These are phyloP conservation scores for Paragyromitra xinjiangensis DNA, from an alignment of 495 filamentous ascomycete genomes.

Conservation along the genomic window DNA sequence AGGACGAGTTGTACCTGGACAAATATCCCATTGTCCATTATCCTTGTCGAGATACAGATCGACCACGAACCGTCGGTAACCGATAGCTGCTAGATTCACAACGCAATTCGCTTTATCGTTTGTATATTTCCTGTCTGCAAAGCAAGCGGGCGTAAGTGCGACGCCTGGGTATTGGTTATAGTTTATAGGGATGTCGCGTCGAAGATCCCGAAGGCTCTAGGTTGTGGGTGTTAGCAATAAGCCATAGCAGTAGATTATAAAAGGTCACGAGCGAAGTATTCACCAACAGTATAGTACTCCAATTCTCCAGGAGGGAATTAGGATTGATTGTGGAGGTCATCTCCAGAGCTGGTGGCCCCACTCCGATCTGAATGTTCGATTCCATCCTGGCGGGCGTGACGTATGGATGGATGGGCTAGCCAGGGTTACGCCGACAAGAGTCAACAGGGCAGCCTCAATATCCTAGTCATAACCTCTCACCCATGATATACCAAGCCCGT, in stretches of 20 bases:
- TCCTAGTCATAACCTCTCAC: no score
- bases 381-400: background rate
- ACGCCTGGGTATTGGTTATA: slow-evolving; percentile 49
- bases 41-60: slow-evolving; percentile 41
- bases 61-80: slow-evolving; percentile 43
- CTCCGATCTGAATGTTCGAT: background rate
- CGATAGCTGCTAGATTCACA: slow-evolving; percentile 37
- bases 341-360: background rate
- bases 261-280: background rate
- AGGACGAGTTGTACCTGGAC: slow-evolving; percentile 29
- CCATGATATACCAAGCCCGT: no score
- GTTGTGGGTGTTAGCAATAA: slow-evolving; percentile 19
- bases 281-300: slow-evolving; percentile 39
- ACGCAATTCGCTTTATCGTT: slow-evolving; percentile 34
- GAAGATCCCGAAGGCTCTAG: slow-evolving; percentile 46
- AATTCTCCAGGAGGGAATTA: slow-evolving; percentile 23
- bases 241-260: background rate
- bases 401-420: background rate
- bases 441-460: no score
- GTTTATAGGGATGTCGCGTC: slow-evolving; percentile 46
- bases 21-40: slow-evolving; percentile 33
- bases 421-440: background rate
- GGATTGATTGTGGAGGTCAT: slow-evolving; percentile 25
- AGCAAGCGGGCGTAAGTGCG: slow-evolving; percentile 43
- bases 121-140: slow-evolving; percentile 38